Base-by-base conservation (phyloP, 2,329 filamentous ascomycete genomes). In the Pseudogymnoascus sp. region DNA sequence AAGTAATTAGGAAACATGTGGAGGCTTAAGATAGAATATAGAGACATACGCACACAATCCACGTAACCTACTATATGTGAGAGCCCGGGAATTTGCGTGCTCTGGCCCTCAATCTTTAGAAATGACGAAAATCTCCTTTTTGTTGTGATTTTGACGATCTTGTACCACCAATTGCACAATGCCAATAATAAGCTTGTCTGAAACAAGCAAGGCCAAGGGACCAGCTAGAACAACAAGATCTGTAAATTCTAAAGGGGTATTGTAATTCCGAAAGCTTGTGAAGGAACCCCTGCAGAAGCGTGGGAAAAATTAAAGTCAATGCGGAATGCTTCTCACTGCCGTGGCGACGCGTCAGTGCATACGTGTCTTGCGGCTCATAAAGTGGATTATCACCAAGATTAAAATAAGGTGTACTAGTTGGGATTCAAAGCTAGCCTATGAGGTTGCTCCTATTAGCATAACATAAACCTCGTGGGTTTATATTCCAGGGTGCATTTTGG, bases 361-460 rank as follows among this genome's bases (percentile, higher is more conserved):
- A 45, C 41, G 41, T 6, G 41, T 11, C 21, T 23, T 45, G 21
- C 21, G 41, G 41, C 41, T 45, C 41, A 45, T 26, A 45, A 45
- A 12, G 21, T 45, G 21, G 41, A 26, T 7, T 45, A 26, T 23
- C 41, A 23, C 41, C 41, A 45, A 26, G 11, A 45, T 45, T 45
- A 26, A 43, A 45, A 45, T 45, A 45, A 45, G 41, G 41, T 45
- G 41, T 26, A 14, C 41, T 45, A 45, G 41, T n/a, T 45, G 41
- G 2, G 5, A 6, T 64, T 71, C 31, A 62, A 73, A 2, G 74
- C 73, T 38, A 69, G 60, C 33, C 71, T 75, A 31, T 69, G 12
- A 45, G 41, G 6, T 3, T 45, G 12, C 21, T 45, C 41, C 12
- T 23, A 45, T 45, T 45, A 45, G 11, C 16, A 43, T 23, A 19